Base-by-base conservation (phyloP, 306 rosid genomes). In the Malus domestica region DNA sequence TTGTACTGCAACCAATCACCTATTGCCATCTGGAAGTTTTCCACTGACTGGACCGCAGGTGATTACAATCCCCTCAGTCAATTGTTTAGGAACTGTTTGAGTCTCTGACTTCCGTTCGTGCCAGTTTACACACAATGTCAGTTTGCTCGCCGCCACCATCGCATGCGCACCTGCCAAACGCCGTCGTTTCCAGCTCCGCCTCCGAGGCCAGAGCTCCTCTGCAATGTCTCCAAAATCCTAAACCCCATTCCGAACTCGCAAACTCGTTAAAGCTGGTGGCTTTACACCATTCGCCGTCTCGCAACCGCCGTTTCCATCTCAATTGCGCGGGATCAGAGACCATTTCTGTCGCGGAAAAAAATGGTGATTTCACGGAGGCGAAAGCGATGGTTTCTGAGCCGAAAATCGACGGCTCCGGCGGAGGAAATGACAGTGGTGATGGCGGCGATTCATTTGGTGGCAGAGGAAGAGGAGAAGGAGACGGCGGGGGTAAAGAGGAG, bases 71-170 rank as follows among this genome's bases (percentile, higher is more conserved):
- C 7, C 16, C 5, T 20, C 18, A 11, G 18, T 70, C 29, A 20
- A 66, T 6, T n/a, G 12, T 35, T 3, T 63, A 6, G 22, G 30
- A 8, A 15, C 68, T 16, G 4, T 32, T 32, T 9, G 55, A 49
- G 55, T 20, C 25, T 61, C 10, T 0, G 38, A 29, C 67, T 23
- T 14, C 32, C 5, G 22, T 46, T 2, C 5, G 23, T 16, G 11
- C 71, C 42, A 38, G 42, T 7, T 15, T n/a, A 20, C 66, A 64
- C 68, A 44, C 82, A 73, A 93, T 93, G 97, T 62, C 87, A 46
- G n/a, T 84, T 19, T 29, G 71, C 61, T 77, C 91, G 22, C 55
- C 91, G 22, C 55, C 83, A 25, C 8, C 71, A 30, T 63, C 76
- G 3, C 49, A 67, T 40, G 51, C 76, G 58, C 82, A 81, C 55